phyloP scores from a whole-genome alignment of 306 rosid genomes.

The Astragalus glycyphyllos region DNA sequence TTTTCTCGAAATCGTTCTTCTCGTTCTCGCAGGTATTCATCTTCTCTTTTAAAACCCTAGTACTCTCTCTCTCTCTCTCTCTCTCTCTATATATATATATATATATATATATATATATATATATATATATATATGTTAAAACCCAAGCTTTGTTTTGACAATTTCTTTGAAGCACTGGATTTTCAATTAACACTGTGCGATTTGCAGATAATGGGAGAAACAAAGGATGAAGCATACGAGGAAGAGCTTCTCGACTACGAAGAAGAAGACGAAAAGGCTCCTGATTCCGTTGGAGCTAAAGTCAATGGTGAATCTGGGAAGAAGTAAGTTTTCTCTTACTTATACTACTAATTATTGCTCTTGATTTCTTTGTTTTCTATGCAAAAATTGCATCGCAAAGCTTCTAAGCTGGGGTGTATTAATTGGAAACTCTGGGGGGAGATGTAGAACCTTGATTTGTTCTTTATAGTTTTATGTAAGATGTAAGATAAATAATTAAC shows the following conservation, averaged over 20 bases:
- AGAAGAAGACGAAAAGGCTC: conserved; percentile 92
- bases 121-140: background rate
- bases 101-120: no score
- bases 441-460: background rate
- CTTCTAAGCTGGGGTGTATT: background rate
- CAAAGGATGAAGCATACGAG: conserved; percentile 86
- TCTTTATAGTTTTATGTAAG: no score
- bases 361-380: background rate
- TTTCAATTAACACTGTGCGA: conserved; percentile 2
- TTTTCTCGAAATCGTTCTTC: conserved; percentile 29
- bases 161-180: background rate
- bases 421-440: background rate
- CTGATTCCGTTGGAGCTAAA: conserved; percentile 73
- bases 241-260: conserved; percentile 98
- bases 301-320: conserved; percentile 90
- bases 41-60: conserved; percentile 44
- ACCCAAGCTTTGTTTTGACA: conserved; percentile 38
- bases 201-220: conserved; percentile 86
- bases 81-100: no score
- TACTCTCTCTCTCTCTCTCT: background rate
- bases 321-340: conserved; percentile 57
- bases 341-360: background rate
- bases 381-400: background rate
- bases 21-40: conserved; percentile 56
- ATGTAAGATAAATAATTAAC: background rate